These are phyloP conservation scores for Lachnellula cervina DNA, from an alignment of 2,329 filamentous ascomycete species.

Conservation along the genomic window DNA sequence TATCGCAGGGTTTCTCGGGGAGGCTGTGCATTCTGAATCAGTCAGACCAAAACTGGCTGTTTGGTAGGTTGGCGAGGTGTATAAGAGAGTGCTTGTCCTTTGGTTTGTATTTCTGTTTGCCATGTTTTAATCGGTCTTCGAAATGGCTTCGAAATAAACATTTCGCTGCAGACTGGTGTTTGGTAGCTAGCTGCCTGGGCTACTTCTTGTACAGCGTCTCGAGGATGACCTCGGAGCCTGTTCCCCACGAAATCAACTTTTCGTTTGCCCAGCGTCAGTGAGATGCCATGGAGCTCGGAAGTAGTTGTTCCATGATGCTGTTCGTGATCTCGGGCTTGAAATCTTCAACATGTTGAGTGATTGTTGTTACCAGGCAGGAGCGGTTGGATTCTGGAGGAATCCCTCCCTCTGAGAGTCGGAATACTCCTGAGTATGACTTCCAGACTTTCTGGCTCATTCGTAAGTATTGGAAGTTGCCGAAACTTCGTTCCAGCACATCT, in stretches of 20 bases:
- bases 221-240: constrained; percentile 47
- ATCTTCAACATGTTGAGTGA: constrained; percentile 27
- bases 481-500: constrained; percentile 54
- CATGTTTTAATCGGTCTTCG: neutral
- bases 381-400: constrained; percentile 37
- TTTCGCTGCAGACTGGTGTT: neutral
- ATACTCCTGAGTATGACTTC: constrained; percentile 45
- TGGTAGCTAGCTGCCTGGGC: constrained; percentile 32
- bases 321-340: constrained; percentile 59
- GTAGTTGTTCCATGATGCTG: constrained; percentile 58
- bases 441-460: constrained; percentile 44
- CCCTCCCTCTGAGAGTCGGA: constrained; percentile 46
- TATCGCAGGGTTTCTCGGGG: constrained; percentile 12
- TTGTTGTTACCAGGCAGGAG: constrained; percentile 36
- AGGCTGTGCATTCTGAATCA: constrained; percentile 14
- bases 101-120: neutral
- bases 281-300: constrained; percentile 55
- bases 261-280: constrained; percentile 52
- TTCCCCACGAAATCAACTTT: constrained; percentile 46
- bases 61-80: neutral
- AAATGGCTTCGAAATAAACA: neutral
- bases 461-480: constrained; percentile 46
- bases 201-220: constrained; percentile 50
- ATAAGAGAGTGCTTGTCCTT: neutral
- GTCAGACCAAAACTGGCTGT: constrained; percentile 6